Evolutionary conservation across 2,329 filamentous ascomycete genomes (phyloP).

Genomic region (Xylaria multiplex): DNA sequence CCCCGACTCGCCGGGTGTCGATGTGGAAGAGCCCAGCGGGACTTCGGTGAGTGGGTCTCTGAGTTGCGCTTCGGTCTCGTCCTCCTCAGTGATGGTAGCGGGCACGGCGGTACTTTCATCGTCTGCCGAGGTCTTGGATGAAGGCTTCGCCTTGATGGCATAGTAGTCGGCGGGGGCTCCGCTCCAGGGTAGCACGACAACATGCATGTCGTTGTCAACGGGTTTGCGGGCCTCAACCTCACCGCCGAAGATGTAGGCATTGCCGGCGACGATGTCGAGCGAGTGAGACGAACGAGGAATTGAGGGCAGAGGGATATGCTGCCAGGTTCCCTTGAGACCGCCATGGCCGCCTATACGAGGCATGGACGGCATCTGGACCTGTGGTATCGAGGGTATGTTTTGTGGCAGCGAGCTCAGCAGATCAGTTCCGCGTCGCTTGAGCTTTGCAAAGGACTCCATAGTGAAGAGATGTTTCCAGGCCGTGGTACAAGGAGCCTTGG

Average conservation of each 20-base stretch:
- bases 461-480: slow-evolving; percentile 12
- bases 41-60: slow-evolving; percentile 56
- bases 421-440: slow-evolving; percentile 66
- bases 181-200: slow-evolving; percentile 69
- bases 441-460: slow-evolving; percentile 64
- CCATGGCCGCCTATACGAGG: slow-evolving; percentile 32
- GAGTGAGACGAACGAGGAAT: slow-evolving; percentile 80
- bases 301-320: slow-evolving; percentile 63
- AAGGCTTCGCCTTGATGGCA: slow-evolving; percentile 60
- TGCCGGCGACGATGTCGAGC: slow-evolving; percentile 67
- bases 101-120: slow-evolving; percentile 35
- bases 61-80: slow-evolving; percentile 46
- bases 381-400: slow-evolving; percentile 41
- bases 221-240: slow-evolving; percentile 73
- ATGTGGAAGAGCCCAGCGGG: slow-evolving; percentile 51
- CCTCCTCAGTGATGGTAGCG: slow-evolving; percentile 44
- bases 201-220: slow-evolving; percentile 77
- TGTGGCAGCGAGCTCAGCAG: slow-evolving; percentile 62
- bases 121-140: slow-evolving; percentile 39
- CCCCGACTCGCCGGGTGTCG: slow-evolving; percentile 22
- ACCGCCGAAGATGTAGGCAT: slow-evolving; percentile 78
- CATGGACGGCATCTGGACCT: slow-evolving; percentile 34
- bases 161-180: slow-evolving; percentile 69
- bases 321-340: slow-evolving; percentile 67
- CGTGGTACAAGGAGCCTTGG: neutral